Percentiles rank a stretch among this genome's conserved stretches.
These are phyloP conservation scores for Massariosphaeria phaeospora DNA, from an alignment of 495 filamentous ascomycete genomes.

Conservation along the genomic window DNA sequence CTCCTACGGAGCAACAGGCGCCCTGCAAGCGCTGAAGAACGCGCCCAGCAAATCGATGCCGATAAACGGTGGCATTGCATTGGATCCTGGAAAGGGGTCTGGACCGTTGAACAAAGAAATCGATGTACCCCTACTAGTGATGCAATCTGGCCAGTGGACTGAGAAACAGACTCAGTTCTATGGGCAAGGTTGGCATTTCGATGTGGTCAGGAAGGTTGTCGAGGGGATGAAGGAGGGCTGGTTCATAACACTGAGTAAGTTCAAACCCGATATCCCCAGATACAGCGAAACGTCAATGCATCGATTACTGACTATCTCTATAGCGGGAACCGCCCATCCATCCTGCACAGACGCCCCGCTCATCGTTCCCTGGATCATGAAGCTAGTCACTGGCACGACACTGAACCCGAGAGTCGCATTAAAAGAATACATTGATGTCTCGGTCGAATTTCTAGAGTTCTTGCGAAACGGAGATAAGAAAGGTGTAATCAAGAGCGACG, in stretches of 20 bases:
- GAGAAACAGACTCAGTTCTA: slow-evolving; percentile 45
- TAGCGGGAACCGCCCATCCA: slow-evolving; percentile 49
- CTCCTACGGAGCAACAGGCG: slow-evolving; percentile 51
- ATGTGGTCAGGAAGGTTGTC: slow-evolving; percentile 47
- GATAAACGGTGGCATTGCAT: slow-evolving; percentile 26
- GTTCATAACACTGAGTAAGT: slow-evolving; percentile 46
- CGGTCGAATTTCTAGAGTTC: slow-evolving; percentile 45
- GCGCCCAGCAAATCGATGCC: slow-evolving; percentile 26
- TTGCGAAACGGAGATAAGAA: slow-evolving; percentile 27
- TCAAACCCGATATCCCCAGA: neutral
- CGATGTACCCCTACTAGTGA: slow-evolving; percentile 46
- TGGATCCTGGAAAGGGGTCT: slow-evolving; percentile 45
- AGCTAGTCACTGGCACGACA: slow-evolving; percentile 47
- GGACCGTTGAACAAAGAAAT: slow-evolving; percentile 51
- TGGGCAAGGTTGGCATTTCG: slow-evolving; percentile 48
- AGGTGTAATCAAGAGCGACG: slow-evolving; percentile 7
- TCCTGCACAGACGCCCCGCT: slow-evolving; percentile 53
- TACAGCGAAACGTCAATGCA: no score
- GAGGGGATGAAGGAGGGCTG: slow-evolving; percentile 39
- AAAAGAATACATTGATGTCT: slow-evolving; percentile 45
- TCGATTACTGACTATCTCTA: neutral
- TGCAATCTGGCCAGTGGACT: slow-evolving; percentile 52
- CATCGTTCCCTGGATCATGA: slow-evolving; percentile 46
- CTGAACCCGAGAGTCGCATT: slow-evolving; percentile 36
- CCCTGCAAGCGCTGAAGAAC: slow-evolving; percentile 45